Evolutionary conservation across 1,284 basidiomycete species (phyloP), one percentile per base, ranked within the genome.

Genomic region (Taiwanofungus camphoratus): DNA sequence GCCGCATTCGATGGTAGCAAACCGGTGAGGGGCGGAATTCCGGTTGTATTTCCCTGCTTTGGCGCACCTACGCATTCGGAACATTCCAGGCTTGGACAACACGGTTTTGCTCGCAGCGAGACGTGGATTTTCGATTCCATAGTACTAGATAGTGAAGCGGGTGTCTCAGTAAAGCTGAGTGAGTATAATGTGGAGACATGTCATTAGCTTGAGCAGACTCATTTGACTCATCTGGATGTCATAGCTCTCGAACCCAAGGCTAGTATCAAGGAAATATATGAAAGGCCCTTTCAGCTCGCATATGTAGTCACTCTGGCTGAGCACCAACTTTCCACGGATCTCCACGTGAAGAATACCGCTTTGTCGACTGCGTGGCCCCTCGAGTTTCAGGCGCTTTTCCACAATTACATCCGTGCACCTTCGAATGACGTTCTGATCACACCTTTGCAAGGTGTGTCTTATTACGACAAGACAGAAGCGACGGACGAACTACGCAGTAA

Each of bases 321-420:
- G 49, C 76, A 88, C 59, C 77, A 87, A 59, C 69, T 94, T 45
- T 79, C 74, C 52, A 89, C 87, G 24, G 82, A 87, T 58, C 67
- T 94, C 9, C 84, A 89, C 59, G 82, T 94, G 46, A 73, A 71
- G 49, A 93, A 93, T 58, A 72, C 74, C 0, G 77, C 76, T 5
- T 56, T 67, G 0, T 67, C 73, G 19, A 59, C 58, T 49, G 48
- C 64, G 0, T 67, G 74, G 41, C 51, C 62, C 3, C 74, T 93
- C 40, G 79, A 82, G 57, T 94, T 92, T 69, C 92, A 95, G 63
- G 84, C 89, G 2, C 70, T 95, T 26, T 73, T 95, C 45, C 92
- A 94, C 64, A 91, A 76, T 43, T 95, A 95, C 64, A 73, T 92
- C 48, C 75, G 74, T n/a, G 86, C 76, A 5, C 84, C 74, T 35